Evolutionary conservation across 2,329 filamentous ascomycete species (phyloP), one percentile per base, ranked within the genome.

Genomic region (Curvularia lunata): DNA sequence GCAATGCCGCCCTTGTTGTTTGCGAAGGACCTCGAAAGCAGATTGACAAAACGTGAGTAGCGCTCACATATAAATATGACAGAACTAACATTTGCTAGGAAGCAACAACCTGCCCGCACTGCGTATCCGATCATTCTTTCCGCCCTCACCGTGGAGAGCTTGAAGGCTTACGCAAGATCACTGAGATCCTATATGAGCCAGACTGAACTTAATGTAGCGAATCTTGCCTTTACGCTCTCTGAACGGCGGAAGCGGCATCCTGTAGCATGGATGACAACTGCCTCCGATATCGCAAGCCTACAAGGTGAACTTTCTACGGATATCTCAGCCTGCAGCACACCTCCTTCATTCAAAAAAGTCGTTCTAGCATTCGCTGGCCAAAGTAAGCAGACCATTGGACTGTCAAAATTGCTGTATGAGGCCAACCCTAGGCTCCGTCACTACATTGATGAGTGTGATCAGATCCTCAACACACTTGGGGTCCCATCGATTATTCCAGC

Each of bases 401-500:
- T 52, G 12, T 47, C 54, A 30, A n/a, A 47, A 45, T 41, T 18
- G 5, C 19, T 56, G 5, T 56, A 56, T 19, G 25, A 52, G 42
- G 52, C 48, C 4, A 52, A 40, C 16, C 41, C 48, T 5, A 56
- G 41, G 30, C 32, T 56, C 41, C 54, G 41, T n/a, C 8, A 48
- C 9, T 55, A 65, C 49, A 38, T 68, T 19, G 25, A 65, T n/a
- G 45, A 56, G 21, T 68, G 65, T 51, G 55, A 68, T 41, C 21
- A 40, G 0, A 52, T 54, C 13, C 50, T 67, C 13, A 13, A 38
- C 27, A 18, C 19, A 4, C 43, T 59, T n/a, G 64, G 59, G 1
- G 55, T 45, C 18, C 28, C 38, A 1, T 42, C 48, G 12, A 57
- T 66, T 19, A 51, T 65, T 10, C 59, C 66, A 4, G 50, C 25